Evolutionary conservation across 495 filamentous ascomycete species (phyloP).

Genomic region (Annulohypoxylon maeteangense): DNA sequence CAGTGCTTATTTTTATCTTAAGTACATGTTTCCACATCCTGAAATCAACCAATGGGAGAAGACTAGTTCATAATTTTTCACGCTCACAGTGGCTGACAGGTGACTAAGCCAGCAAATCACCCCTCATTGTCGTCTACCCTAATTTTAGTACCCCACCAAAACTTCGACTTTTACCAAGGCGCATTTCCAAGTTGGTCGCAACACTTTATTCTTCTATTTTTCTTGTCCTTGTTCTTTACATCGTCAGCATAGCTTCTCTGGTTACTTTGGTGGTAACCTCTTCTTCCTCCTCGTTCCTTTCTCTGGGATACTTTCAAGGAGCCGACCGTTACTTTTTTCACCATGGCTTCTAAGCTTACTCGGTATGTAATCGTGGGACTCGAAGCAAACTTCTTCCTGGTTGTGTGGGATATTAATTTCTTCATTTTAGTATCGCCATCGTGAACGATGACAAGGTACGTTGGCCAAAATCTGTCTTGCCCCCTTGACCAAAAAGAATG

Average conservation of each 20-base stretch:
- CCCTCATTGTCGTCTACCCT: slow-evolving; percentile 39
- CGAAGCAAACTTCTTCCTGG: slow-evolving; percentile 3
- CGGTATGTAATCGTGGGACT: slow-evolving; percentile 40
- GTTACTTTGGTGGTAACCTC: background rate
- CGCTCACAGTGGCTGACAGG: slow-evolving; percentile 29
- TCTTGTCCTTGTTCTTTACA: slow-evolving; percentile 14
- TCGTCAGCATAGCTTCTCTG: slow-evolving; percentile 34
- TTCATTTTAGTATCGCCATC: slow-evolving; percentile 83
- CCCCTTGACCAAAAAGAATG: background rate
- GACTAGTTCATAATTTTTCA: slow-evolving; percentile 40
- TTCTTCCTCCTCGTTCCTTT: background rate
- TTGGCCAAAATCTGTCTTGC: slow-evolving; percentile 9
- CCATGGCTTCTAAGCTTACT: slow-evolving; percentile 55
- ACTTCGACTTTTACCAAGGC: slow-evolving; percentile 22
- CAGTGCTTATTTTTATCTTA: background rate
- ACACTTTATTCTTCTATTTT: background rate
- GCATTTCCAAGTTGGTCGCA: slow-evolving; percentile 37
- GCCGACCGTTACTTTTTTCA: slow-evolving; percentile 26
- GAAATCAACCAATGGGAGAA: slow-evolving; percentile 26
- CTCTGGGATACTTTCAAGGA: slow-evolving; percentile 7
- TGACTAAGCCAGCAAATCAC: slow-evolving; percentile 30
- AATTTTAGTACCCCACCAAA: slow-evolving; percentile 42
- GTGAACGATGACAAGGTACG: slow-evolving; percentile 95
- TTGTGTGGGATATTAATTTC: slow-evolving; percentile 28
- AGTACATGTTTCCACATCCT: background rate